These are phyloP conservation scores for Gillenia trifoliata DNA, from an alignment of 306 rosid species.

Conservation along the genomic window DNA sequence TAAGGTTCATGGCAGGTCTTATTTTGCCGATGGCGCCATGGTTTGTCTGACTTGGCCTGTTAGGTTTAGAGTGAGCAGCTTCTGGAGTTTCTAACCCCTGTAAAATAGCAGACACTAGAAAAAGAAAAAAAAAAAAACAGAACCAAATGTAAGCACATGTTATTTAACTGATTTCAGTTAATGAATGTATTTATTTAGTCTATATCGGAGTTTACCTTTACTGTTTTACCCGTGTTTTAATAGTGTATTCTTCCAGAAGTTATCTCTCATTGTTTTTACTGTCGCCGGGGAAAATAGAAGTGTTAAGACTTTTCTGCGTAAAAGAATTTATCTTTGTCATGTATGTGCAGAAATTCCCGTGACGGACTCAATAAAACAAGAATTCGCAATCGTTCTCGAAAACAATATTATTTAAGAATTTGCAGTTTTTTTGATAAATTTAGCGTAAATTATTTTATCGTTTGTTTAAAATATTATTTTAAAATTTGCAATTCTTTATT, in stretches of 20 bases:
- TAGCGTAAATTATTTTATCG: too few relatives aligned
- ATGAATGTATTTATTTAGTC: conserved; percentile 28
- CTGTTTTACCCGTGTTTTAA: background rate
- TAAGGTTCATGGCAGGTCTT: conserved; percentile 33
- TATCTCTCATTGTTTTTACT: background rate
- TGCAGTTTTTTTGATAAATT: too few relatives aligned
- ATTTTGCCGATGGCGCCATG: conserved; percentile 33
- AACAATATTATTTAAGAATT: background rate
- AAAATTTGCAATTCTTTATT: background rate
- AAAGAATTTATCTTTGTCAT: background rate
- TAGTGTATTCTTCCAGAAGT: background rate
- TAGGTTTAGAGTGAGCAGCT: conserved; percentile 59
- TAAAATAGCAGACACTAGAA: conserved; percentile 38
- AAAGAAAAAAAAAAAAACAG: too few relatives aligned
- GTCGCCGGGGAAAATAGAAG: background rate
- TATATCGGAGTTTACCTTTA: conserved; percentile 17
- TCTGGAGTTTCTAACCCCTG: conserved; percentile 54
- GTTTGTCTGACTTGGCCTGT: conserved; percentile 49
- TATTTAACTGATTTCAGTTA: background rate
- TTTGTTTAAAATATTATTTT: background rate
- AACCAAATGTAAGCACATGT: conserved; percentile 32
- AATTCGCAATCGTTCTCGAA: too few relatives aligned
- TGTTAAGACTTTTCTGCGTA: background rate
- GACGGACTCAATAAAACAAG: background rate
- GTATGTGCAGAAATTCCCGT: background rate